Base-by-base conservation (phyloP, 2,329 filamentous ascomycete genomes). In the Aspergillus puulaauensis region DNA sequence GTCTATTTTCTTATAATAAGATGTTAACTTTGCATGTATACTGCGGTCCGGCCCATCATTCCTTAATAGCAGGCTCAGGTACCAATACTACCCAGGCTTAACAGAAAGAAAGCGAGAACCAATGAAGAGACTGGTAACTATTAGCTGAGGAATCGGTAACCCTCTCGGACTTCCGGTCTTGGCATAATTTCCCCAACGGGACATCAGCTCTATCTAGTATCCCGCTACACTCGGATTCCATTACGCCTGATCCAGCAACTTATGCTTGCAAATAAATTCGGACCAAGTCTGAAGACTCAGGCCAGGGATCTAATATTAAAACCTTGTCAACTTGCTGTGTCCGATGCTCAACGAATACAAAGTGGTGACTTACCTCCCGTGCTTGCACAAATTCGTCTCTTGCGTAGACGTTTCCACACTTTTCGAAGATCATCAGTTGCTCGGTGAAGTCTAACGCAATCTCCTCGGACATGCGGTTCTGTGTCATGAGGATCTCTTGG, bases 351-450 rank as follows among this genome's bases (percentile, higher is more conserved):
- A 19, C n/a, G 1, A n/a, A 43, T 43, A 9, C 19, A 44, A 44
- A 5, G 17, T 12, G 11, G 41, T 12, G 12, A 35, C 50, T 6
- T 43, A 31, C 50, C 9, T 44, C 39, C 9, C 6, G 7, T 27
- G 50, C 41, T 14, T 52, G 60, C 49, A 21, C 54, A 47, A 58
- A 56, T 39, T 58, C 56, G 4, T 43, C 24, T 11, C 37, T n/a
- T 12, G 52, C 56, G 33, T 61, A 61, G 24, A 61, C 52, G 15
- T 61, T 61, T 4, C 56, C 56, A 17, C 52, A 61, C 12, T 45
- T 47, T 17, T 61, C 59, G 33, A 61, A 61, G 15, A 61, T 61
- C 48, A 58, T 27, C 27, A 61, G 35, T 39, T 61, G 59, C 52
- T 61, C 59, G 3, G 59, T 53, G 45, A 61, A 61, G 21, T 61